Evolutionary conservation across 345 rosid genomes (phyloP).

Genomic region (Aquilaria malaccensis): DNA sequence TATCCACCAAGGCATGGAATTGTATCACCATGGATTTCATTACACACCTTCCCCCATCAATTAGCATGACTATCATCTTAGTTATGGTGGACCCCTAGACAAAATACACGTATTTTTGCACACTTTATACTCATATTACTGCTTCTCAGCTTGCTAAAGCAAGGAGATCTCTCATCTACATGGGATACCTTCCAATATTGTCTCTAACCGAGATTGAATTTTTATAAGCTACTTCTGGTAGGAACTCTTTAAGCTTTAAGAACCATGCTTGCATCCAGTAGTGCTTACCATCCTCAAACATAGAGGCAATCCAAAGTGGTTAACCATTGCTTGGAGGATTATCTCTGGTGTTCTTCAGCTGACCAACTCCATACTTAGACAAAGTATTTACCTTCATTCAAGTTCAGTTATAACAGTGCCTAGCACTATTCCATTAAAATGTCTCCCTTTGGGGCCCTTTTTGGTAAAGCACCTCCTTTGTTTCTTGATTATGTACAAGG

Average conservation of each 20-base stretch:
- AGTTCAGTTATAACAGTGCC: not conserved
- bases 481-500: not conserved
- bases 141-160: not conserved
- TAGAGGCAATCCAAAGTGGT: not conserved
- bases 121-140: too few relatives aligned
- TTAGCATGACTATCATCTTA: too few relatives aligned
- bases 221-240: conserved; percentile 7
- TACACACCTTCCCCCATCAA: too few relatives aligned
- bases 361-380: not conserved
- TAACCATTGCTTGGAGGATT: not conserved
- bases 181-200: not conserved
- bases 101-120: not conserved
- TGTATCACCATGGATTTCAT: too few relatives aligned
- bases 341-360: not conserved
- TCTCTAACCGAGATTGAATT: not conserved
- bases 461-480: not conserved
- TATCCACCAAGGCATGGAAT: too few relatives aligned
- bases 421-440: not conserved
- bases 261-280: not conserved
- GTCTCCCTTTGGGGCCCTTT: not conserved
- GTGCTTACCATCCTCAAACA: not conserved
- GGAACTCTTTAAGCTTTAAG: not conserved
- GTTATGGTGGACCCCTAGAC: too few relatives aligned
- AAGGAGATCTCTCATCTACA: not conserved
- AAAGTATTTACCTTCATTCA: not conserved